Evolutionary conservation across 495 filamentous ascomycete species (phyloP), one percentile per base, ranked within the genome.

Genomic region (Astrothelium macrocarpum): DNA sequence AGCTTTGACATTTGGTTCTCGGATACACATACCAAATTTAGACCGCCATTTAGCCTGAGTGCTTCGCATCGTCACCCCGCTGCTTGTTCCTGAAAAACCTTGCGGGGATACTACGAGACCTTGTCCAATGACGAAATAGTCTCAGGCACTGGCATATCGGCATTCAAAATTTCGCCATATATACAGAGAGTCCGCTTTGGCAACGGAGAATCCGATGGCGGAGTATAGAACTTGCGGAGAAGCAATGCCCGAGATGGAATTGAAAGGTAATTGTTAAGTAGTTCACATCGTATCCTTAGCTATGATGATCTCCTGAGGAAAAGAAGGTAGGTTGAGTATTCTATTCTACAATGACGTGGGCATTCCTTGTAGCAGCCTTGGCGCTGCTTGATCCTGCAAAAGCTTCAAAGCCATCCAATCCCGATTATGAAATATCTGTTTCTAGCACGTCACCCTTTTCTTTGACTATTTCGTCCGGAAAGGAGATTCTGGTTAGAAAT

Each of bases 51-150:
- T 56, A 56, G 49, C 49, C 49, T 56, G 49, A 56, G 26, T 56
- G 49, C 49, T 56, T 25, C 4, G 20, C 49, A 12, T 5, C 25
- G 23, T 29, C 25, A 29, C 49, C 49, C 49, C 49, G 49, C 49
- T 56, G 49, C n/a, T n/a, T n/a, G 49, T 56, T 56, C 49, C 49
- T 56, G 49, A 29, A 56, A n/a, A 25, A 56, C 29, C 49, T 56
- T 29, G 49, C 49, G 49, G 49, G 49, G 49, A 14, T 18, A 56
- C 29, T 11, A 10, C 7, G 9, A 56, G 25, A 20, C 49, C 29
- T 25, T 56, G 49, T 16, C 25, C 11, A 20, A 56, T 56, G 49
- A 56, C 49, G 49, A 56, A 32, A 56, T 26, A 4, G 7, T 16
- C 25, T 2, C 9, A 10, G 25, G 20, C 10, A 18, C 25, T 26